Conservation (phyloP, 2,329 filamentous ascomycete genomes). For the Cephalotrichum gorgonifer region DNA sequence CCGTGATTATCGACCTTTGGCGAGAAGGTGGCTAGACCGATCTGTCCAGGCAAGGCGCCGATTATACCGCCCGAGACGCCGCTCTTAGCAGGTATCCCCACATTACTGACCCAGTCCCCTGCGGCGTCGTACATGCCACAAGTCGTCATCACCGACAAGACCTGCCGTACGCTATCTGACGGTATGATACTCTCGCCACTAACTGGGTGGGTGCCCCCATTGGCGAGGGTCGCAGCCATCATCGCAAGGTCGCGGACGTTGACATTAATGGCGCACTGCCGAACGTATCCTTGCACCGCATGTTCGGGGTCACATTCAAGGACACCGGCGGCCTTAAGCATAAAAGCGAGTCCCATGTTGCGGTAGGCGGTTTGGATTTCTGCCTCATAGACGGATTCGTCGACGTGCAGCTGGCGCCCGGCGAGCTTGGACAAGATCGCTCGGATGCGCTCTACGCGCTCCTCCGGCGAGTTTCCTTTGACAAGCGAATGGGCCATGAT, state of each 20-base stretch:
- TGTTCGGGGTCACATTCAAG: conserved; percentile 22
- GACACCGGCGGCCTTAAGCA: conserved; percentile 28
- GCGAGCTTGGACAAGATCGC: conserved; percentile 21
- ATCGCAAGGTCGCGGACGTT: conserved; percentile 27
- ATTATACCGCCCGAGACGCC: conserved; percentile 22
- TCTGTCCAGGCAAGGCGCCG: conserved; percentile 19
- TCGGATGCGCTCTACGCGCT: conserved; percentile 25
- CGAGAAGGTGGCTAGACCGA: conserved; percentile 20
- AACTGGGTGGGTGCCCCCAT: conserved; percentile 23
- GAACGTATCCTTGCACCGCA: conserved; percentile 25
- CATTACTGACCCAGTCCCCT: conserved; percentile 25
- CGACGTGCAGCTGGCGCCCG: conserved; percentile 22
- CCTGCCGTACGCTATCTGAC: conserved; percentile 23
- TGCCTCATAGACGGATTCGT: conserved; percentile 26
- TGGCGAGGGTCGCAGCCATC: conserved; percentile 27
- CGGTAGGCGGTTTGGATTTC: conserved; percentile 22
- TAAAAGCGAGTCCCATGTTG: conserved; percentile 25
- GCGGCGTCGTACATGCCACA: conserved; percentile 31
- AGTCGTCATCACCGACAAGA: conserved; percentile 29
- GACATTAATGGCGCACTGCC: conserved; percentile 28
- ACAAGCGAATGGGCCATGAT: conserved; percentile 22
- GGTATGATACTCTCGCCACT: conserved; percentile 22
- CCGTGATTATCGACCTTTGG: conserved; percentile 20
- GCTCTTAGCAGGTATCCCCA: conserved; percentile 27
- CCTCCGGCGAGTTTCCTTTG: conserved; percentile 18